Conservation (phyloP, 192 early-diverging fungal species). For the Dimargaris verticillata region DNA sequence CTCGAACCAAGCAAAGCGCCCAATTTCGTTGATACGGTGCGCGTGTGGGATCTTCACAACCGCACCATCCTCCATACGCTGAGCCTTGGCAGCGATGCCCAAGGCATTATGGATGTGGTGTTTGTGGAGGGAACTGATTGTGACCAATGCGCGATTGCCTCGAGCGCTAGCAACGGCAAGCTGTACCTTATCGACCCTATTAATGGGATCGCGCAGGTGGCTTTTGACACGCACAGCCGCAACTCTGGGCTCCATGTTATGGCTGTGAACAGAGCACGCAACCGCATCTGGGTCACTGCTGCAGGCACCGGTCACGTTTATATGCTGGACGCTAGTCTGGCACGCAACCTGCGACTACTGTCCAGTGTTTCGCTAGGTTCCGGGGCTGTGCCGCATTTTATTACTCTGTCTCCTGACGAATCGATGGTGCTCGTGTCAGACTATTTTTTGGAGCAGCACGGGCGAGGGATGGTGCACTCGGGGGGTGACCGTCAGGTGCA, state of each 20-base stretch:
- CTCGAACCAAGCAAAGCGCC: background rate
- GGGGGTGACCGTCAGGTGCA: constrained; percentile 1
- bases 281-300: constrained; percentile 5
- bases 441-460: constrained; percentile 11
- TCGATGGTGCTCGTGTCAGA: constrained; percentile 1
- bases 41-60: background rate
- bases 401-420: constrained; percentile 6
- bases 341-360: background rate
- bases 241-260: constrained; percentile 2
- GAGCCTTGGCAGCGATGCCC: background rate
- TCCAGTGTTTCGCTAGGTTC: background rate
- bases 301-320: background rate
- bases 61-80: background rate
- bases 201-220: background rate
- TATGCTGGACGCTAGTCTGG: background rate
- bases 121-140: constrained; percentile 1
- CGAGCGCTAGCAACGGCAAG: constrained; percentile 4
- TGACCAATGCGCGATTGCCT: background rate
- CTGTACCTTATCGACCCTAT: constrained; percentile 2
- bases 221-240: background rate
- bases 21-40: background rate
- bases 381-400: constrained; percentile 1
- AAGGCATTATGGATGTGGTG: constrained; percentile 10
- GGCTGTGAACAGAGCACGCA: background rate
- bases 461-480: background rate